Conservation (phyloP, 2,329 filamentous ascomycete species). For the Xylariaceae sp. region DNA sequence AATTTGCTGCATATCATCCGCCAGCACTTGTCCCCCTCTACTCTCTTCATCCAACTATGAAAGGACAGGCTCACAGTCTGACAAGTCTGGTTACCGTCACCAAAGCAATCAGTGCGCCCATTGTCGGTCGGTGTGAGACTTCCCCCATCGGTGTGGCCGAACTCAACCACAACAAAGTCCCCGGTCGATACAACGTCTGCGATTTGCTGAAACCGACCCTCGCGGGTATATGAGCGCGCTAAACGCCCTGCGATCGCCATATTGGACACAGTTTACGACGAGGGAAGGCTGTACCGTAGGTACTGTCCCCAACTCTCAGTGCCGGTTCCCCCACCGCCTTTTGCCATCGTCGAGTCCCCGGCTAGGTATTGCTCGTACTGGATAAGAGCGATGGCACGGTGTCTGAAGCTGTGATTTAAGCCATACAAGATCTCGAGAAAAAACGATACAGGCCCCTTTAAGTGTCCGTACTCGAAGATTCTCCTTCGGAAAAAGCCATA, state of each 20-base stretch:
- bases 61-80: constrained; percentile 32
- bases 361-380: no score
- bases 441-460: no score
- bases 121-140: constrained; percentile 53
- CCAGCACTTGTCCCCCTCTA: neutral
- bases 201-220: constrained; percentile 60
- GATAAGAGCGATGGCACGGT: no score
- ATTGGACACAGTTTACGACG: constrained; percentile 51
- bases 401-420: no score
- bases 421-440: no score
- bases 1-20: no score
- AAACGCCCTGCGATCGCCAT: constrained; percentile 62
- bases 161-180: constrained; percentile 67
- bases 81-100: constrained; percentile 51
- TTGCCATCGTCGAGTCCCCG: constrained; percentile 61
- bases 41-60: neutral
- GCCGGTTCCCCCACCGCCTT: constrained; percentile 39
- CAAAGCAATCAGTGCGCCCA: constrained; percentile 56
- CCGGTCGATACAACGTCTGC: constrained; percentile 48
- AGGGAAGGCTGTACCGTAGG: constrained; percentile 47
- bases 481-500: no score
- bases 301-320: constrained; percentile 60
- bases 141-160: constrained; percentile 70
- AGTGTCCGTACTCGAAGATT: no score
- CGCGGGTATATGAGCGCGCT: constrained; percentile 62